phyloP scores from a whole-genome alignment of 768 basidiomycete species.

The Hemileccinum impolitum region DNA sequence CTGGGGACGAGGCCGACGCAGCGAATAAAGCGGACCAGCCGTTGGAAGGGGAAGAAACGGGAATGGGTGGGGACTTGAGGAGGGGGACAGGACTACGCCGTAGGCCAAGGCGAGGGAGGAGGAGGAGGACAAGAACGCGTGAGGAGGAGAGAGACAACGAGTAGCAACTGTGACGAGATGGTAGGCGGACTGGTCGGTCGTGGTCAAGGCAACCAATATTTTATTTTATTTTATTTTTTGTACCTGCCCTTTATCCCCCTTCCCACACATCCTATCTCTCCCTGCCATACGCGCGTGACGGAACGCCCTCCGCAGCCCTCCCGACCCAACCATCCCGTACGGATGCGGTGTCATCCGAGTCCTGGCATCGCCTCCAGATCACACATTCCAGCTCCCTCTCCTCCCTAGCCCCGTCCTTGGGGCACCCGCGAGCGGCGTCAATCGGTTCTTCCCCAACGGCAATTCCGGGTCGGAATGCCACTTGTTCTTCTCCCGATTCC shows the following conservation, averaged over 20 bases:
- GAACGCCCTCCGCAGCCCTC: too few species aligned
- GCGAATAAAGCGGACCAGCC: conserved; percentile 59
- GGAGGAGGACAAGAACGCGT: conserved; percentile 19
- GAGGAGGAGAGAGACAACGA: conserved; percentile 9
- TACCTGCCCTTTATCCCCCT: too few species aligned
- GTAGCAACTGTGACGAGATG: conserved; percentile 31
- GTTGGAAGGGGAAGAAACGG: conserved; percentile 11
- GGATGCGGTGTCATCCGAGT: too few species aligned
- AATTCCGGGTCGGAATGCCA: background rate
- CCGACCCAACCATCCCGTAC: too few species aligned
- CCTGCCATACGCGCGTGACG: too few species aligned
- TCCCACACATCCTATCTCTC: background rate
- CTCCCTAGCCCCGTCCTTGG: too few species aligned
- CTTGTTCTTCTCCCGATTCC: background rate
- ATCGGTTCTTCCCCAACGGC: background rate
- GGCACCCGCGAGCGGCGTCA: background rate
- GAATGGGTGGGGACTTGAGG: background rate
- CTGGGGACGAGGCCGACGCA: conserved; percentile 30
- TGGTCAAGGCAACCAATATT: conserved; percentile 50
- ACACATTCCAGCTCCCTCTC: too few species aligned
- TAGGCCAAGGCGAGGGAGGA: conserved; percentile 23
- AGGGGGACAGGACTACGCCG: conserved; percentile 16
- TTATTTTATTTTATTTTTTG: conserved; percentile 1
- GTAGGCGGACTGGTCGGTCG: conserved; percentile 39
- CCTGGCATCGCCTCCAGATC: background rate